Evolutionary conservation across 1,139 yeast genomes (phyloP), one percentile per base, ranked within the genome.

Genomic region (Scheffersomyces stambukii): DNA sequence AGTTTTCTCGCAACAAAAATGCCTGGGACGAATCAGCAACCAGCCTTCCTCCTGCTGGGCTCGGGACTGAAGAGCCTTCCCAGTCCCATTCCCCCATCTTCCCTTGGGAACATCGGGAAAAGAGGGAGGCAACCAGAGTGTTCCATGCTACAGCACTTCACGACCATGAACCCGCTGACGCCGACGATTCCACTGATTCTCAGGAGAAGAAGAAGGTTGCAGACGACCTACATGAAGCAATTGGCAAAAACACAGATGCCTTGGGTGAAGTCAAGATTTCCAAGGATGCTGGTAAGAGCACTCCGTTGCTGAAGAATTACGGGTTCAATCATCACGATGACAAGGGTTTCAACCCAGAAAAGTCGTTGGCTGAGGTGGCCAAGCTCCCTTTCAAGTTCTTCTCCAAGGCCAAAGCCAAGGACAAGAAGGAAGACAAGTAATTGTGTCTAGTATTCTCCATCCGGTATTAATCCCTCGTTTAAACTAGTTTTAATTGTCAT

Each of bases 61-160:
- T 3, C 3, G 27, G 11, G 6, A 8, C 11, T 16, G 13, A 6
- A 8, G 13, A 4, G 8, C 17, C 29, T 12, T 32, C 24, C 13
- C 45, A 42, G n/a, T 22, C 31, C 4, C 28, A 42, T 5, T 47
- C 56, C 32, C 56, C 64, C 3, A 46, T 66, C n/a, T 66, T 66
- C 52, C 74, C 74, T 2, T 67, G 73, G 72, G 72, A 64, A 38
- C 38, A 44, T n/a, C 41, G 57, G 19, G 36, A 35, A 13, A 48
- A 42, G 18, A 16, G 18, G 11, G 16, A 37, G 40, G 55, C 56
- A 48, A 40, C 45, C 13, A 36, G 52, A 25, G 36, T 36, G 6
- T 45, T 45, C 19, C 13, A 16, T 3, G n/a, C n/a, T n/a, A n/a
- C n/a, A n/a, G n/a, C n/a, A n/a, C n/a, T n/a, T n/a, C n/a, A n/a